Base-by-base conservation (phyloP, 345 rosid species). In the Psidium guajava region DNA sequence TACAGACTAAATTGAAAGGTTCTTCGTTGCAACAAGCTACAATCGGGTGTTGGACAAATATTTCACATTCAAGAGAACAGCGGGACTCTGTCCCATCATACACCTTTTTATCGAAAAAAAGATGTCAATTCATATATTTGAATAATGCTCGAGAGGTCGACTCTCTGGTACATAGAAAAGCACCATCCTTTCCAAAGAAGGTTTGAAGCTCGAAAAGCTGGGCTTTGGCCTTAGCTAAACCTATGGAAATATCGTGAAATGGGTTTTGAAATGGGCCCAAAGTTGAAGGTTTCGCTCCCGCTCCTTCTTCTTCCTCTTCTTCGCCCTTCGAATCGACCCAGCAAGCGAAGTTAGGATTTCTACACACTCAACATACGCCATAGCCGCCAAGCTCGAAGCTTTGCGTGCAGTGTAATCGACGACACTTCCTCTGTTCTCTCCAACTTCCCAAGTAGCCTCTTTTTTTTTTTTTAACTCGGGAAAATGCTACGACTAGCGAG, bases 401-500 rank as follows among this genome's bases (percentile, higher is more conserved):
- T 69, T 18, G 24, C 18, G 47, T 16, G 77, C 77, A 18, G 77
- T 11, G 47, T 32, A 16, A 69, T 69, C 77, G 47, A 36, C 24
- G 8, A 21, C 7, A 18, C 77, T 69, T 36, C 47, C 47, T 8
- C 47, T 69, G 57, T 20, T 20, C 24, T n/a, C 42, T 42, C 44
- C 42, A 50, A 58, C 51, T 51, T 64, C 82, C 53, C 51, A 12
- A n/a, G 44, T 9, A 22, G 21, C 81, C 27, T 8, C 2, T 22
- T 21, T 36, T 50, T 1, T 44, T 24, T 25, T n/a, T n/a, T n/a
- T n/a, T n/a, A n/a, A n/a, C 20, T 61, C 27, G 28, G 77, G 52
- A 84, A 14, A 15, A 92, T 91, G 93, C 83, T 90, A 57, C 88
- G 92, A 83, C 75, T 87, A 10, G 83, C 89, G 56, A 90, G 87